Base-by-base conservation (phyloP, 257 asterid genomes). In the Nicotiana paniculata region DNA sequence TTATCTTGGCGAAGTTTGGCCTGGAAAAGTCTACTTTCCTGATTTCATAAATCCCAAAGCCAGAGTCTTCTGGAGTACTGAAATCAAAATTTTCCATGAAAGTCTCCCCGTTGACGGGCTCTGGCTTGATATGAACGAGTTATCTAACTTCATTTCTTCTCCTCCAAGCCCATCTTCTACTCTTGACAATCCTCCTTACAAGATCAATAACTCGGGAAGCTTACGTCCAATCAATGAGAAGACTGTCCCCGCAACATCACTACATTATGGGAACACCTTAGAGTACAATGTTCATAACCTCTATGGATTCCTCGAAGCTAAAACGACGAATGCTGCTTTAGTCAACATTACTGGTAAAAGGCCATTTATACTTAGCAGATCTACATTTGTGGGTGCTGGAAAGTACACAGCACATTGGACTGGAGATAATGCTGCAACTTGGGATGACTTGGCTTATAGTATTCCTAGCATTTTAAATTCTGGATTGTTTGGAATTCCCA, bases 101-200 rank as follows among this genome's bases (percentile, higher is more conserved):
- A 21, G 83, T 78, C 88, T 94, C 70, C 93, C 97, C 0, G 80
- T 91, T 16, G 95, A 96, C 67, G 99, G 98, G 12, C 89, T 96
- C 21, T 96, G 99, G 99, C 85, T 96, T 17, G 99, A 96, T 91
- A 96, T 96, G 99, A 96, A 96, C 65, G 99, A 96, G 82, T 0
- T 89, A 39, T 89, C 99, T 33, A 96, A 96, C 81, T 96, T 96
- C 90, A 92, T 88, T n/a, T 65, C 97, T 24, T 90, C 98, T 30
- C 86, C 93, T 62, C 67, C 93, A 10, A 84, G 78, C 78, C 91
- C 96, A 6, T 86, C 89, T 72, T 95, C 99, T 1, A 68, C 86
- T 28, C 64, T 92, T 6, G 97, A 96, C 64, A 82, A 92, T 7
- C 99, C 98, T 84, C 98, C 98, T 55, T 96, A 93, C 68, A 91